Conservation (phyloP, 345 rosid genomes). For the Eucalyptus sp. region DNA sequence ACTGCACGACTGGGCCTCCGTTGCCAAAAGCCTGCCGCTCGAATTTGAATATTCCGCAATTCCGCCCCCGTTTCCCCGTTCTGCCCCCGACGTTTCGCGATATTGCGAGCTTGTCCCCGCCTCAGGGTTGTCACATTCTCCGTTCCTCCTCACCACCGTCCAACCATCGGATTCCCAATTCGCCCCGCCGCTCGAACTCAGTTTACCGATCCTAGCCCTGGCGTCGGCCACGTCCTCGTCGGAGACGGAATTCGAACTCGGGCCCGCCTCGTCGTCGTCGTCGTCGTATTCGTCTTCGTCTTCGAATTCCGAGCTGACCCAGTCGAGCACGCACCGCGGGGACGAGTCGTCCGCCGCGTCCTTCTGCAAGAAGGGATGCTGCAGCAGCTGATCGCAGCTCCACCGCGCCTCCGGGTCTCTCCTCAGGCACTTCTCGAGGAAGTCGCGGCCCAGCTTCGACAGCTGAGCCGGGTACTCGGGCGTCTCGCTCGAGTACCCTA, state of each 20-base stretch:
- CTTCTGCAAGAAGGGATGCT: constrained; percentile 43
- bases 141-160: constrained; percentile 21
- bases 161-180: constrained; percentile 58
- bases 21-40: background rate
- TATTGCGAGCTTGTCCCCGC: constrained; percentile 3
- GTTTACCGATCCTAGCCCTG: constrained; percentile 21
- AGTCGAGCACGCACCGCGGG: constrained; percentile 70
- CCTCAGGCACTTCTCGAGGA: constrained; percentile 44
- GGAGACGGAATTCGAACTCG: background rate
- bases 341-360: constrained; percentile 13
- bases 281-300: background rate
- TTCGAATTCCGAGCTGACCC: constrained; percentile 38
- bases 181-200: constrained; percentile 16
- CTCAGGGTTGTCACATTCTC: background rate
- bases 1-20: background rate
- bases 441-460: constrained; percentile 49
- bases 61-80: background rate
- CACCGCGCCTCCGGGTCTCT: constrained; percentile 43
- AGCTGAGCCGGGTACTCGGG: constrained; percentile 34
- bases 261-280: background rate
- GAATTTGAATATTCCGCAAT: background rate
- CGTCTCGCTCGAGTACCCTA: constrained; percentile 38
- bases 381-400: constrained; percentile 63
- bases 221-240: background rate
- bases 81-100: background rate